Conservation (phyloP, 2,329 filamentous ascomycete genomes). For the Chalara sp. region DNA sequence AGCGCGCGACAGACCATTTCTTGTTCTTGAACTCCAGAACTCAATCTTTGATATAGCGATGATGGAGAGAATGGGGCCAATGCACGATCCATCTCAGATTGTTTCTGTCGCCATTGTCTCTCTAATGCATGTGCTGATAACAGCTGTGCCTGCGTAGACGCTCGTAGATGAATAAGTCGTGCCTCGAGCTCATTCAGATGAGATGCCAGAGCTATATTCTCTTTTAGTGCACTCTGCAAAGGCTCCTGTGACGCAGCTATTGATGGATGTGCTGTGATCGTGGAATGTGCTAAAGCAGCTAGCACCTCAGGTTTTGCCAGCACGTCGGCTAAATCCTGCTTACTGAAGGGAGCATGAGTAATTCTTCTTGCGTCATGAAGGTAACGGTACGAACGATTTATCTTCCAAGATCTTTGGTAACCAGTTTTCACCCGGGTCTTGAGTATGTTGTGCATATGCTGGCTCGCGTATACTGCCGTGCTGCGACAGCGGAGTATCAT, state of each 20-base stretch:
- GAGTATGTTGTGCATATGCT: slow-evolving; percentile 32
- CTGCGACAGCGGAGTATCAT: slow-evolving; percentile 11
- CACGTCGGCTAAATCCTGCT: slow-evolving; percentile 69
- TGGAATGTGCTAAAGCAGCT: slow-evolving; percentile 64
- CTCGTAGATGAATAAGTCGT: slow-evolving; percentile 53
- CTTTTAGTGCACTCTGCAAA: slow-evolving; percentile 57
- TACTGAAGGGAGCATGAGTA: slow-evolving; percentile 41
- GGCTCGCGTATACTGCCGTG: slow-evolving; percentile 17
- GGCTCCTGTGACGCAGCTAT: slow-evolving; percentile 57
- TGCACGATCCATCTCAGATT: slow-evolving; percentile 81
- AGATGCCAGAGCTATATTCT: slow-evolving; percentile 65
- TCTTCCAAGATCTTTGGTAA: slow-evolving; percentile 70
- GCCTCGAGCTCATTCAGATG: slow-evolving; percentile 55
- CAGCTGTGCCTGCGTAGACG: slow-evolving; percentile 71
- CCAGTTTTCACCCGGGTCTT: slow-evolving; percentile 67
- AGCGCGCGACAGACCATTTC: slow-evolving; percentile 72
- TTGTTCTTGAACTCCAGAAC: slow-evolving; percentile 73
- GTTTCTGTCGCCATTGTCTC: slow-evolving; percentile 85
- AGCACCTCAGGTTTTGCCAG: slow-evolving; percentile 61
- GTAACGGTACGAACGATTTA: slow-evolving; percentile 60
- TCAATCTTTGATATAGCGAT: slow-evolving; percentile 76
- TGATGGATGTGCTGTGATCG: slow-evolving; percentile 64
- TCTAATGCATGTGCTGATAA: slow-evolving; percentile 80
- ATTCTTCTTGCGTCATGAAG: background rate
- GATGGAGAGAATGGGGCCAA: slow-evolving; percentile 80